Evolutionary conservation across 1,139 yeast genomes (phyloP).

Genomic region (Geotrichum histeridarum): DNA sequence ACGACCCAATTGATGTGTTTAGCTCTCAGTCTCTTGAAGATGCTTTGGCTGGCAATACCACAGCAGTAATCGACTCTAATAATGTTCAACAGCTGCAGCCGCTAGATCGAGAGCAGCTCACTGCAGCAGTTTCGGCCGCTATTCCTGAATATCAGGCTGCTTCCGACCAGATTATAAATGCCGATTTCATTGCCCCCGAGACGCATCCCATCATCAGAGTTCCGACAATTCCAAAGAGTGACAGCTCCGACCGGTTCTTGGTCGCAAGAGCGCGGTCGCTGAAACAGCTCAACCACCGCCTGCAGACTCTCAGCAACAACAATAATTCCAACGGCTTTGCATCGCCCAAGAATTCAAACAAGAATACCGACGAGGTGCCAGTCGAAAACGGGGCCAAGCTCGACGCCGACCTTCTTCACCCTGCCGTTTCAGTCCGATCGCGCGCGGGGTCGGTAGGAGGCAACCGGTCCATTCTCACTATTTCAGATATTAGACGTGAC

Average conservation of each 20-base stretch:
- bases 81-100: not conserved
- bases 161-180: not conserved
- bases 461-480: conserved; percentile 9
- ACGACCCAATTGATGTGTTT: conserved; percentile 21
- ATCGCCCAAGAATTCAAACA: not conserved
- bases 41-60: not conserved
- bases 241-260: not conserved
- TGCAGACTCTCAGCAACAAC: conserved; percentile 3
- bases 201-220: not conserved
- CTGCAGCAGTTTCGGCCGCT: not conserved
- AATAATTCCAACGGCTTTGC: not conserved
- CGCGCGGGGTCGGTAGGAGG: conserved; percentile 7
- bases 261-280: conserved; percentile 24
- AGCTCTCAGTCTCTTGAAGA: not conserved
- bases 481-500: conserved; percentile 19
- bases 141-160: not conserved
- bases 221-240: not conserved
- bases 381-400: not conserved
- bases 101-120: not conserved
- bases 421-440: not conserved
- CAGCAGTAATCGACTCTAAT: not conserved
- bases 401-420: not conserved
- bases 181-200: not conserved
- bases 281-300: conserved; percentile 21
- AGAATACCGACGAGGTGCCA: not conserved